Base-by-base conservation (phyloP, 495 filamentous ascomycete species). In the Penicillium diatomitis region DNA sequence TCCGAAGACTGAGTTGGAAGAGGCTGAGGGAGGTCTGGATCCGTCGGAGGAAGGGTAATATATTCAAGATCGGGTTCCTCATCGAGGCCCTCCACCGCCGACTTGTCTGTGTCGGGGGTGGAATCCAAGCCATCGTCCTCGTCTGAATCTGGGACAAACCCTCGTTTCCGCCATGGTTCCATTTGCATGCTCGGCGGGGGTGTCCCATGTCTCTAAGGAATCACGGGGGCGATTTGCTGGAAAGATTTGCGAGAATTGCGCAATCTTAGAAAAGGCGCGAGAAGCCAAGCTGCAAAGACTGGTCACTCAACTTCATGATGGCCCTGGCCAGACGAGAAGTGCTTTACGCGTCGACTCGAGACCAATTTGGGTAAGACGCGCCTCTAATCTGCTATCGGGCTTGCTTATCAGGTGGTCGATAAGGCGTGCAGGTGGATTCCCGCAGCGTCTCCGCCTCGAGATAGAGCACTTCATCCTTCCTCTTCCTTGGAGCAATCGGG, bases 131-230 rank as follows among this genome's bases (percentile, higher is more conserved):
- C 75, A 36, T 83, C 80, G 43, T 80, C 77, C 33, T 75, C 74
- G 52, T 83, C 80, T 31, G 80, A 83, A 57, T 81, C 78, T 49
- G 77, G 75, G 53, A 83, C 80, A 69, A 73, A 83, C 46, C 80
- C 79, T 64, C 72, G 71, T 64, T 74, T 69, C 62, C 72, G 72
- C 80, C 80, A 83, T 72, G 72, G 73, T 73, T 78, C 71, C 78
- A 81, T 82, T 66, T 71, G 69, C 63, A 58, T 63, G 47, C 54
- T 61, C 38, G 63, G 63, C 58, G 62, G 52, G 55, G 56, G 58
- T 65, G 47, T 57, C 65, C 69, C 70, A 72, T 74, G 44, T 63
- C 70, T 63, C 52, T 65, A 71, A 38, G 27, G 41, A 30, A 45
- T 57, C 68, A 69, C 69, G 38, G 48, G 58, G 46, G 41, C 49